A percentile compares a stretch with the other conserved stretches of the same genome.
phyloP scores from a whole-genome alignment of 176 grass and related monocot species.

The Aegilops longissima region DNA sequence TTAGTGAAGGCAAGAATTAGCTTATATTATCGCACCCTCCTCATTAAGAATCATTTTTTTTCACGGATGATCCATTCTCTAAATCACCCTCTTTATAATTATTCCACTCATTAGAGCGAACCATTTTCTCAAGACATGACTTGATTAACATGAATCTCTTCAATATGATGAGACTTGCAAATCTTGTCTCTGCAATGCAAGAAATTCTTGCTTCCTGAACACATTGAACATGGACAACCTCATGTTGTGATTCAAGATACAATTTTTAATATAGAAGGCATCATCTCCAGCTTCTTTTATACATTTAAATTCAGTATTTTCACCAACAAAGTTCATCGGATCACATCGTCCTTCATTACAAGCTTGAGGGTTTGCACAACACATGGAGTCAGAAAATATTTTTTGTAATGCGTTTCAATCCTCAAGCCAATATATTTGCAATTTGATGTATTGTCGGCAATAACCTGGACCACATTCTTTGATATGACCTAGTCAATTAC shows the following conservation, averaged over 20 bases:
- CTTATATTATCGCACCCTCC: not conserved
- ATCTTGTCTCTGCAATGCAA: too few relatives aligned
- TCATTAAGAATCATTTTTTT: not conserved
- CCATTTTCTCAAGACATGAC: not conserved
- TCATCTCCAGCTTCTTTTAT: not conserved
- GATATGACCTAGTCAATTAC: not conserved
- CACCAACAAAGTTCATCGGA: not conserved
- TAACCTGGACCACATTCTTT: not conserved
- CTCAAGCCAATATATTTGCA: not conserved
- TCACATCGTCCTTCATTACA: conserved; percentile 5
- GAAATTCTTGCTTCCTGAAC: too few relatives aligned
- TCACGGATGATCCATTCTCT: not conserved
- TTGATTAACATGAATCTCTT: not conserved
- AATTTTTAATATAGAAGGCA: not conserved
- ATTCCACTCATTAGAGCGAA: not conserved
- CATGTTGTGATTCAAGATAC: too few relatives aligned
- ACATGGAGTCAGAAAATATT: not conserved
- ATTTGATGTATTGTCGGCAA: not conserved
- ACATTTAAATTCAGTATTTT: not conserved
- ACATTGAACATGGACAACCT: too few relatives aligned
- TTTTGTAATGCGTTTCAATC: not conserved
- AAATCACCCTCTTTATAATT: not conserved
- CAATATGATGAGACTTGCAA: not conserved
- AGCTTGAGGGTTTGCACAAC: not conserved
- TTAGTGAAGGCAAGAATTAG: too few relatives aligned